phyloP scores from a whole-genome alignment of 331 rosid genomes.

The Prunus yedoensis region DNA sequence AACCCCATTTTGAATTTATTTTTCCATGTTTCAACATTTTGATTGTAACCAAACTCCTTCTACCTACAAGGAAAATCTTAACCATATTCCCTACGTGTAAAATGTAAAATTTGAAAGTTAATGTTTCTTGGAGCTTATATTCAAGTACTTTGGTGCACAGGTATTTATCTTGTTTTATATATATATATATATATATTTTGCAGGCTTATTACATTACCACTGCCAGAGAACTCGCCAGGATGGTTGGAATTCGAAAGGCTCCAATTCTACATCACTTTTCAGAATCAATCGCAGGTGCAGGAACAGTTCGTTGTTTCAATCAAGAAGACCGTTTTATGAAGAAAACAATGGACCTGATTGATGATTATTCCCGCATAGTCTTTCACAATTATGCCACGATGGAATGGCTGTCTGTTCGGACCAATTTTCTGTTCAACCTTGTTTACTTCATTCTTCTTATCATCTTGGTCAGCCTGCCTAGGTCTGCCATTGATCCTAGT shows the following conservation, averaged over 20 bases:
- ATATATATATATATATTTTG: constrained; percentile 9
- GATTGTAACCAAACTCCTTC: too few relatives aligned
- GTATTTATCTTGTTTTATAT: constrained; percentile 17
- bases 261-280: constrained; percentile 94
- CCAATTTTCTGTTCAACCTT: constrained; percentile 80
- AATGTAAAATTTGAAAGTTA: neutral
- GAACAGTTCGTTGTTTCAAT: constrained; percentile 77
- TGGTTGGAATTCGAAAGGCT: constrained; percentile 85
- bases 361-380: constrained; percentile 76
- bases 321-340: constrained; percentile 62
- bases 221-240: constrained; percentile 90
- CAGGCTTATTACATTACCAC: constrained; percentile 87
- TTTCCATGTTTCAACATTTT: neutral
- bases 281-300: constrained; percentile 72
- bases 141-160: neutral
- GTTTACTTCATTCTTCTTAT: constrained; percentile 68
- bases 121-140: neutral
- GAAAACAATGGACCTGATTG: constrained; percentile 45
- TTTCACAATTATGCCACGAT: constrained; percentile 85
- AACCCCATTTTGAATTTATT: neutral
- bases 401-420: constrained; percentile 93
- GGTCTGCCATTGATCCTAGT: constrained; percentile 81
- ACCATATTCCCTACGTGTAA: neutral
- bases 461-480: constrained; percentile 75
- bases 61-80: neutral